Evolutionary conservation across 352 stramenopile genomes (phyloP).

Genomic region (Phytophthora megakarya): DNA sequence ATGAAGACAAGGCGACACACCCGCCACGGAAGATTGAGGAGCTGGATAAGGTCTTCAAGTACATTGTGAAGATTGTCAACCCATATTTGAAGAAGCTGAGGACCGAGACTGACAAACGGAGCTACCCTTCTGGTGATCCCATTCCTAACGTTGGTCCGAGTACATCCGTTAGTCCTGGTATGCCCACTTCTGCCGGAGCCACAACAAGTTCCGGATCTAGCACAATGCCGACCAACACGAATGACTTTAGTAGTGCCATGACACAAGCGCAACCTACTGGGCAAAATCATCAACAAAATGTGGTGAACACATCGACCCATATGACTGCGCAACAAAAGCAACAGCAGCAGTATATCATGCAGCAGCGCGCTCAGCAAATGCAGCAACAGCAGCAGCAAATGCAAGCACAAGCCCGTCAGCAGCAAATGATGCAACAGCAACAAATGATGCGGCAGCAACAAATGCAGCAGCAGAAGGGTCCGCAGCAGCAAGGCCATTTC

Average conservation of each 20-base stretch:
- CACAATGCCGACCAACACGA: conserved; percentile 14
- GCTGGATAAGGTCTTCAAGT: conserved; percentile 90
- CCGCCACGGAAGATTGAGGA: conserved; percentile 78
- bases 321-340: conserved; percentile 45
- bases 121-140: conserved; percentile 27
- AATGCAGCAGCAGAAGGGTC: conserved; percentile 39
- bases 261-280: conserved; percentile 25
- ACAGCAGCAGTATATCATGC: conserved; percentile 54
- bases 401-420: conserved; percentile 45
- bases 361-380: conserved; percentile 58
- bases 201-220: conserved; percentile 20
- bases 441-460: conserved; percentile 52
- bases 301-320: conserved; percentile 26
- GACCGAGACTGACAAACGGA: conserved; percentile 82
- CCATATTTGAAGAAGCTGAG: conserved; percentile 88
- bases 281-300: conserved; percentile 29
- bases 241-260: conserved; percentile 30
- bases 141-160: conserved; percentile 7
- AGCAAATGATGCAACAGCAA: conserved; percentile 53
- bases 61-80: conserved; percentile 90
- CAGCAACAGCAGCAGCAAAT: conserved; percentile 59
- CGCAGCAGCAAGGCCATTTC: conserved; percentile 38
- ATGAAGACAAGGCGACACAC: conserved; percentile 74
- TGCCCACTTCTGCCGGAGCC: conserved; percentile 7
- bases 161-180: conserved; percentile 14